Percentiles rank a stretch among this genome's conserved stretches.
These are phyloP conservation scores for Encephalitozoon cuniculi DNA, from an alignment of 371 early-diverging fungal genomes.

Conservation along the genomic window DNA sequence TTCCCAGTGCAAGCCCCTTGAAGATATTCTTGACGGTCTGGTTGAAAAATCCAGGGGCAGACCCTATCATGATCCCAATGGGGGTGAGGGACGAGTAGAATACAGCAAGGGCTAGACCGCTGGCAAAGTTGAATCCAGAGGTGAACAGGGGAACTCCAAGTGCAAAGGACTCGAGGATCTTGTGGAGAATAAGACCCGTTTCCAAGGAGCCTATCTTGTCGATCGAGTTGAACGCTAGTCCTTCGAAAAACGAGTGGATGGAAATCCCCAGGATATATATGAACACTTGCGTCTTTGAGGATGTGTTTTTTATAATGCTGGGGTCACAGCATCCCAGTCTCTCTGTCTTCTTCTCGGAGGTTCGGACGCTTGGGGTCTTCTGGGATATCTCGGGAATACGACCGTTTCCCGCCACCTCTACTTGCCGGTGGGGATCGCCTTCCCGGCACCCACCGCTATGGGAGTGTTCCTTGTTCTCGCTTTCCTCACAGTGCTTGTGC, in stretches of 20 bases:
- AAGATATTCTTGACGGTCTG: slow-evolving; percentile 16
- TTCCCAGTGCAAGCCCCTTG: slow-evolving; percentile 56
- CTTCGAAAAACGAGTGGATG: slow-evolving; percentile 62
- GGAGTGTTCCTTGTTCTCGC: not conserved
- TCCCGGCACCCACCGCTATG: not conserved
- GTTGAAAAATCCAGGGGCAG: not conserved
- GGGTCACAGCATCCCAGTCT: slow-evolving; percentile 39
- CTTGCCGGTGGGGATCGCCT: not conserved
- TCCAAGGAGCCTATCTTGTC: slow-evolving; percentile 41
- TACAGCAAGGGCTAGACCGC: slow-evolving; percentile 32
- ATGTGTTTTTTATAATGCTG: slow-evolving; percentile 46
- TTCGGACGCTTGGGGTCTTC: not conserved
- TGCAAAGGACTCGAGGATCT: slow-evolving; percentile 60
- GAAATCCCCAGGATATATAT: slow-evolving; percentile 58
- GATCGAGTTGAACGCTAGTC: slow-evolving; percentile 48
- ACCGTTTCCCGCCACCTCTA: not conserved
- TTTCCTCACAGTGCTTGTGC: slow-evolving; percentile 57
- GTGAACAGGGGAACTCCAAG: slow-evolving; percentile 57
- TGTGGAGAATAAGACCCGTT: slow-evolving; percentile 57
- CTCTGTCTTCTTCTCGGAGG: not conserved
- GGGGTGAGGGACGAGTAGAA: slow-evolving; percentile 60
- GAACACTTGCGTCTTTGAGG: slow-evolving; percentile 51
- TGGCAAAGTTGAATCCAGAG: slow-evolving; percentile 28
- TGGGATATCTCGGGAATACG: not conserved
- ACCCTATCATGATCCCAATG: slow-evolving; percentile 52